Evolutionary conservation across 2,329 filamentous ascomycete genomes (phyloP).

Genomic region (Pyrenochaeta sp.): DNA sequence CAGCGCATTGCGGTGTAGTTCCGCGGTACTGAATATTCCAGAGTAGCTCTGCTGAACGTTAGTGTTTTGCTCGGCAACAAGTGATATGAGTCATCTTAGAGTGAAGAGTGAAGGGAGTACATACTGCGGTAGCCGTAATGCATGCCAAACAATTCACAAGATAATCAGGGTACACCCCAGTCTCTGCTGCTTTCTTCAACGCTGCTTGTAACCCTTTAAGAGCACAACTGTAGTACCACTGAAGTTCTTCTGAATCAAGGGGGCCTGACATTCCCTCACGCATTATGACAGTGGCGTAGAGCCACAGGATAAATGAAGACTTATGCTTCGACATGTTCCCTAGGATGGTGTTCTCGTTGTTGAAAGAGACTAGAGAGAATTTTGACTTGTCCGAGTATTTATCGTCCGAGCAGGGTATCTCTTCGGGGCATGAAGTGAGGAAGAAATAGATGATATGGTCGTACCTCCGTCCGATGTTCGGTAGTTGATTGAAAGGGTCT

Average conservation of each 20-base stretch:
- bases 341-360: slow-evolving; percentile 27
- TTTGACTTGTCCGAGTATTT: slow-evolving; percentile 25
- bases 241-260: slow-evolving; percentile 20
- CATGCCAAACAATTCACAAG: slow-evolving; percentile 24
- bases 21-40: slow-evolving; percentile 26
- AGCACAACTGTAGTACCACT: slow-evolving; percentile 23
- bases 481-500: slow-evolving; percentile 31
- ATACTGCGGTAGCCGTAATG: slow-evolving; percentile 31
- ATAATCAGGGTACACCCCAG: slow-evolving; percentile 18
- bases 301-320: slow-evolving; percentile 28
- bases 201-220: slow-evolving; percentile 22
- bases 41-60: slow-evolving; percentile 12
- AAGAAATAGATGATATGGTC: slow-evolving; percentile 35
- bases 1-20: slow-evolving; percentile 28
- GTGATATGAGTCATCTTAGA: not conserved
- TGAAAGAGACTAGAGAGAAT: slow-evolving; percentile 11
- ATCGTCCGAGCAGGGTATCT: slow-evolving; percentile 29
- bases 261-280: slow-evolving; percentile 21
- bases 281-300: slow-evolving; percentile 28
- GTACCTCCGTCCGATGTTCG: slow-evolving; percentile 26
- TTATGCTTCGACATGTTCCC: slow-evolving; percentile 26
- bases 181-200: slow-evolving; percentile 15
- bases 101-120: not conserved
- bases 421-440: slow-evolving; percentile 28
- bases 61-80: not conserved